Base-by-base conservation (phyloP, 2,329 filamentous ascomycete genomes). In the Botryosphaeria agaves region DNA sequence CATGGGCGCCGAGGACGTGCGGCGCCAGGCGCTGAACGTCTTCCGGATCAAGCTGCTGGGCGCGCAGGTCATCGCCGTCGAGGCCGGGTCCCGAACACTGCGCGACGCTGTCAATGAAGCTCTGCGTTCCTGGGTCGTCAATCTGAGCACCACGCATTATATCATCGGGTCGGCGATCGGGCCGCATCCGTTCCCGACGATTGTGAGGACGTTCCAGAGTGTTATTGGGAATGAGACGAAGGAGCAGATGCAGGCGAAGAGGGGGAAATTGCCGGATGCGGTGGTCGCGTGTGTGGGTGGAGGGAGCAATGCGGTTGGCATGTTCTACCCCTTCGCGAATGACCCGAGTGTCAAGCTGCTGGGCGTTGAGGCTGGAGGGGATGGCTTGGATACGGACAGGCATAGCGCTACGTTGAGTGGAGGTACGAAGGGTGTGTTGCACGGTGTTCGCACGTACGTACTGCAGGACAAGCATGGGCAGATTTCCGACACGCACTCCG, bases 21-120 rank as follows among this genome's bases (percentile, higher is more conserved):
- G 89, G 34, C 76, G 89, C 43, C 89, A 98, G 55, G 87, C 89
- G 2, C 67, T 98, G 34, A 98, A 98, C 55, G 89, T 98, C 23
- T 98, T 98, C 72, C 79, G 89, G 26, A 98, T 98, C 71, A 89
- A 91, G 55, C 69, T 98, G 7, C 76, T 98, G 5, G 89, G 89
- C 35, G 89, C 89, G 29, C 78, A 79, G 43, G 89, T 98, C 25
- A 70, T 98, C 24, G 78, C 89, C 3, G 89, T 98, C 27, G 84
- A 94, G 51, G 81, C 85, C 28, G 89, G 89, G 32, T 83, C 78
- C 44, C 72, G 74, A 44, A 66, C 62, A 3, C 55, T 66, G 4
- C 56, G 63, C 32, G 62, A 66, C 38, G 62, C 87, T 3, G 87
- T 95, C 57, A 95, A 95, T 59, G 87, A 98, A 58, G 85, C 89